Evolutionary conservation across 2,329 filamentous ascomycete genomes (phyloP).

Genomic region (Onygenales sp.): DNA sequence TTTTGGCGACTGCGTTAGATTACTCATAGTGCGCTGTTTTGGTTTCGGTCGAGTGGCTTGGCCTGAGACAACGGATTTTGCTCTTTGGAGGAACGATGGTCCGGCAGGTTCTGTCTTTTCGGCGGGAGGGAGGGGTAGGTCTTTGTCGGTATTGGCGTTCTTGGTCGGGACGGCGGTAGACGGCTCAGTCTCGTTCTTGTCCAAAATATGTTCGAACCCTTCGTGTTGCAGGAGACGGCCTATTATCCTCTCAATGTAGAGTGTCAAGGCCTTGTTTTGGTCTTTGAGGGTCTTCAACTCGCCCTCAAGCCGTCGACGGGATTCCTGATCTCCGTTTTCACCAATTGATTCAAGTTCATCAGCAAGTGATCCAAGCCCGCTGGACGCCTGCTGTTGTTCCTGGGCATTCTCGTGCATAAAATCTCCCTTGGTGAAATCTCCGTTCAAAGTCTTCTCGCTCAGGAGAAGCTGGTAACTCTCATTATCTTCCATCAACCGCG

Average conservation of each 20-base stretch:
- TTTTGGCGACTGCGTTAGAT: constrained; percentile 24
- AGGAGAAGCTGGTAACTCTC: constrained; percentile 95
- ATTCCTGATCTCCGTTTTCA: constrained; percentile 49
- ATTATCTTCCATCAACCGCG: constrained; percentile 94
- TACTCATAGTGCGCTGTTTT: constrained; percentile 36
- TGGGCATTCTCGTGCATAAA: constrained; percentile 53
- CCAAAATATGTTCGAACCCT: constrained; percentile 87
- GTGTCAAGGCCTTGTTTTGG: constrained; percentile 90
- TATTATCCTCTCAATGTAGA: constrained; percentile 99
- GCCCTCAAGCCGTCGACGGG: constrained; percentile 59
- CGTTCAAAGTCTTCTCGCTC: constrained; percentile 89
- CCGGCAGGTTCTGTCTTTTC: constrained; percentile 40
- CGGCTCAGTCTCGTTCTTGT: constrained; percentile 56
- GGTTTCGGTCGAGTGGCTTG: constrained; percentile 27
- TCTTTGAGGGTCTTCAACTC: constrained; percentile 77
- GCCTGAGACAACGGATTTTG: constrained; percentile 49
- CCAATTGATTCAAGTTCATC: constrained; percentile 72
- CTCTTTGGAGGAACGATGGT: constrained; percentile 46
- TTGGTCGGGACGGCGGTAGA: constrained; percentile 15
- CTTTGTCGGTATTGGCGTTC: constrained; percentile 53
- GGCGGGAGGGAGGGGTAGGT: constrained; percentile 66
- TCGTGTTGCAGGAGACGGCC: constrained; percentile 88
- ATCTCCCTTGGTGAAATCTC: constrained; percentile 76
- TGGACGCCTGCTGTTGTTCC: constrained; percentile 30
- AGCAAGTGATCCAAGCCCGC: constrained; percentile 54